Conservation (phyloP, 345 rosid species). For the Psidium guajava region DNA sequence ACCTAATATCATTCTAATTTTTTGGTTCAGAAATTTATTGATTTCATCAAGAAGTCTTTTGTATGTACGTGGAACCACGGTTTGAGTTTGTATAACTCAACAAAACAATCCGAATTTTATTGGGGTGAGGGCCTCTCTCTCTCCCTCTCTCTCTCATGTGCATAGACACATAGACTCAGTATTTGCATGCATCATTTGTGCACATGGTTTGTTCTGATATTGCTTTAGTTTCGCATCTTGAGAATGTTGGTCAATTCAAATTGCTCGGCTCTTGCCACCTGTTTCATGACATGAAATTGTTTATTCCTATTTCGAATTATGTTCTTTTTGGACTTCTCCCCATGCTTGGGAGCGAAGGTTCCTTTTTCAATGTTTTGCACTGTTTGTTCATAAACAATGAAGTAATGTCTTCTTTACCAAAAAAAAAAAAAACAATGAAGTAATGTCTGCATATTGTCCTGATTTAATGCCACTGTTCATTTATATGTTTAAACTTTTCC, state of each 20-base stretch:
- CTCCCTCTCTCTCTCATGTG: not conserved
- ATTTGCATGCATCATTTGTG: not conserved
- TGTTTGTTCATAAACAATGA: not conserved
- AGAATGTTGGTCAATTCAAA: not conserved
- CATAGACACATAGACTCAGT: not conserved
- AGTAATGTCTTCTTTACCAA: too few relatives aligned
- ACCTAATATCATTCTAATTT: not conserved
- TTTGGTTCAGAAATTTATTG: conserved; percentile 59
- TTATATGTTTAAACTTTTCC: not conserved
- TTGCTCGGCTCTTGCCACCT: not conserved
- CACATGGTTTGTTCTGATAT: not conserved
- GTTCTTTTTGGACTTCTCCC: not conserved
- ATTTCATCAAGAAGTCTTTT: conserved; percentile 57
- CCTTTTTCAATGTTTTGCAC: not conserved
- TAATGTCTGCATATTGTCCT: not conserved
- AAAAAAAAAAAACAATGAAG: not conserved
- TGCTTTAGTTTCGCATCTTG: not conserved
- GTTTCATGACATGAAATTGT: not conserved
- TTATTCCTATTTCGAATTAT: not conserved
- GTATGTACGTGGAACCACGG: conserved; percentile 3
- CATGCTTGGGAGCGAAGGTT: not conserved
- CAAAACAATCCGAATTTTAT: not conserved
- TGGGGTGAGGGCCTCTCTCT: not conserved
- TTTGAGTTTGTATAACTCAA: not conserved
- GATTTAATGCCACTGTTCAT: not conserved